phyloP scores from a whole-genome alignment of 768 basidiomycete species.

The Hydnomerulius pinastri region DNA sequence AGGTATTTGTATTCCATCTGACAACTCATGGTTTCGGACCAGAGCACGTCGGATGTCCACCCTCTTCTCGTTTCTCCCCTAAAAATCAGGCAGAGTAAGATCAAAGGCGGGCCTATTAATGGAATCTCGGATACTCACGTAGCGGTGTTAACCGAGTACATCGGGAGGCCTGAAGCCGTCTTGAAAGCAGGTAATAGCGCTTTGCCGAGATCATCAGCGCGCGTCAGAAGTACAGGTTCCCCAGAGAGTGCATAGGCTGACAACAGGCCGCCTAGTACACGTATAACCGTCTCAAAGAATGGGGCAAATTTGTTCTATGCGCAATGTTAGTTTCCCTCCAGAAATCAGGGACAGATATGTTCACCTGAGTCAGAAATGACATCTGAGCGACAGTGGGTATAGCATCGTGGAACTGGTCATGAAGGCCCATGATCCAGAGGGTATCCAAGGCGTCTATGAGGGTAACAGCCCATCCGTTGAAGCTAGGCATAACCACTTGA shows the following conservation, averaged over 20 bases:
- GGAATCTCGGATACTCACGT: slow-evolving; percentile 35
- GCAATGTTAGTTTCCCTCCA: background rate
- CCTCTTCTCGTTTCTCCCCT: slow-evolving; percentile 38
- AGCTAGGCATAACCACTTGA: slow-evolving; percentile 15
- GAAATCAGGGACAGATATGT: slow-evolving; percentile 11
- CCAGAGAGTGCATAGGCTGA: slow-evolving; percentile 76
- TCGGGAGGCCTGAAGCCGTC: slow-evolving; percentile 46
- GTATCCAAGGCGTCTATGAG: slow-evolving; percentile 80
- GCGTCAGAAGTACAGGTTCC: slow-evolving; percentile 55
- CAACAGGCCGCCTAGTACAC: slow-evolving; percentile 74
- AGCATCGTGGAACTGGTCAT: slow-evolving; percentile 63
- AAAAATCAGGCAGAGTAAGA: slow-evolving; percentile 5
- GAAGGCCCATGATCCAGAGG: slow-evolving; percentile 79
- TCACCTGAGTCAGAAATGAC: slow-evolving; percentile 40
- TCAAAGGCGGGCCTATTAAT: background rate
- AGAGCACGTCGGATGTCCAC: slow-evolving; percentile 26
- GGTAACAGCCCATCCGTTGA: slow-evolving; percentile 65
- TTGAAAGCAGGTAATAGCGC: slow-evolving; percentile 44
- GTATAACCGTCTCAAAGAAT: slow-evolving; percentile 79
- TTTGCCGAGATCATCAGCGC: slow-evolving; percentile 68
- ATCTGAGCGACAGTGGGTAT: slow-evolving; percentile 49
- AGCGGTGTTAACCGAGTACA: slow-evolving; percentile 47
- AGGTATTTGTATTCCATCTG: slow-evolving; percentile 58
- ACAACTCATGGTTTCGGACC: slow-evolving; percentile 47
- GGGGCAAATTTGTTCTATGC: slow-evolving; percentile 39